Evolutionary conservation across 257 asterid species (phyloP).

Genomic region (Nicotiana tomentosiformis): DNA sequence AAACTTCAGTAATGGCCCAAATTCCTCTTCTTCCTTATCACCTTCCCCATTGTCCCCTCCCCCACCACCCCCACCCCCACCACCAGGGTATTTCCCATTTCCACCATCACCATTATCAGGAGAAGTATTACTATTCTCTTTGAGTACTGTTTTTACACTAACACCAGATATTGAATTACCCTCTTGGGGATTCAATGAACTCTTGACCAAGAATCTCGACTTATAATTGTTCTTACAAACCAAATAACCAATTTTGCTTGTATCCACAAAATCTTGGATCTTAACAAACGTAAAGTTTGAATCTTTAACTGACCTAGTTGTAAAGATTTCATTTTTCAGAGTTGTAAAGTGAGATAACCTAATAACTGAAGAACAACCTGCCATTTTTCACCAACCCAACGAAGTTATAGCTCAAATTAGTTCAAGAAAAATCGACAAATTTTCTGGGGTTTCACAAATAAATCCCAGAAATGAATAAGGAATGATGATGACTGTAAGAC

Average conservation of each 20-base stretch:
- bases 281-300: constrained; percentile 17
- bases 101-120: constrained; percentile 39
- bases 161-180: constrained; percentile 33
- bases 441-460: constrained; percentile 12
- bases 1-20: constrained; percentile 78
- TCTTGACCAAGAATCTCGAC: constrained; percentile 39
- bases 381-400: constrained; percentile 28
- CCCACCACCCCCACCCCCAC: constrained; percentile 44
- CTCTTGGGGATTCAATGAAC: constrained; percentile 30
- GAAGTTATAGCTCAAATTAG: not conserved
- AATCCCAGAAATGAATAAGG: not conserved
- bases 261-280: constrained; percentile 12
- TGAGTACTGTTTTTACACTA: constrained; percentile 16
- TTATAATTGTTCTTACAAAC: constrained; percentile 13
- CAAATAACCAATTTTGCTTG: constrained; percentile 20
- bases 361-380: constrained; percentile 52
- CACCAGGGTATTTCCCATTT: constrained; percentile 45
- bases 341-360: constrained; percentile 34
- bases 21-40: constrained; percentile 66
- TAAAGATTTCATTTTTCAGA: constrained; percentile 30
- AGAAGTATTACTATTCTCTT: constrained; percentile 15
- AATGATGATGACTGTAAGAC: not conserved
- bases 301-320: constrained; percentile 18
- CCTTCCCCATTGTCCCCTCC: constrained; percentile 38
- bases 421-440: constrained; percentile 38